A percentile compares a stretch with the other conserved stretches of the same genome.
Conservation (phyloP, 2,329 filamentous ascomycete species). For the Periconia sp. region DNA sequence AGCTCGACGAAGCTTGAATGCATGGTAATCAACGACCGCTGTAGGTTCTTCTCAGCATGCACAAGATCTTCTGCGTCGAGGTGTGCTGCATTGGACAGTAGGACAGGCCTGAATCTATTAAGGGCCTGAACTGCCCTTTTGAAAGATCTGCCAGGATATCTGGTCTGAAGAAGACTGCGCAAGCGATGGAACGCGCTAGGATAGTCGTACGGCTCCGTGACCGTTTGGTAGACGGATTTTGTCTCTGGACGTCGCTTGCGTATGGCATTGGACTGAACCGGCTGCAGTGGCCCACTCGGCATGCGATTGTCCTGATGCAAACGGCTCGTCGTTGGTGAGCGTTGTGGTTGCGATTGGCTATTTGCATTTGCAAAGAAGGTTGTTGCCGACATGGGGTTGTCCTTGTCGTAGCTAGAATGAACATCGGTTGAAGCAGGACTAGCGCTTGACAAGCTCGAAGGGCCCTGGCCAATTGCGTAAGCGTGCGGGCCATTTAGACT, state of each 20-base stretch:
- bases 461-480: constrained; percentile 67
- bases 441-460: constrained; percentile 62
- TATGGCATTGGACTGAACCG: constrained; percentile 38
- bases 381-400: constrained; percentile 44
- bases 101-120: constrained; percentile 87
- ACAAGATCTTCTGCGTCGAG: constrained; percentile 87
- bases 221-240: constrained; percentile 82
- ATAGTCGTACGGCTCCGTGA: constrained; percentile 91
- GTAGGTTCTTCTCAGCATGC: constrained; percentile 97
- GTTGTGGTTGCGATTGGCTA: constrained; percentile 34
- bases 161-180: constrained; percentile 77
- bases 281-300: constrained; percentile 38
- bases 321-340: constrained; percentile 34
- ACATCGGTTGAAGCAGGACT: constrained; percentile 58
- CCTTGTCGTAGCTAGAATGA: constrained; percentile 51
- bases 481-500: constrained; percentile 57
- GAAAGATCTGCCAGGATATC: constrained; percentile 78
- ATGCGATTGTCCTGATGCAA: constrained; percentile 31
- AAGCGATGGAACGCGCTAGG: constrained; percentile 89
- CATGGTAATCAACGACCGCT: constrained; percentile 89
- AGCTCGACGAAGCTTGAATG: constrained; percentile 89
- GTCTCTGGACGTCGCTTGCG: constrained; percentile 70
- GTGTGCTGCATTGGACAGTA: constrained; percentile 90
- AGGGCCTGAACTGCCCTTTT: constrained; percentile 86
- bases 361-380: constrained; percentile 42